Conservation (phyloP, 345 rosid species). For the Aegle marmelos region DNA sequence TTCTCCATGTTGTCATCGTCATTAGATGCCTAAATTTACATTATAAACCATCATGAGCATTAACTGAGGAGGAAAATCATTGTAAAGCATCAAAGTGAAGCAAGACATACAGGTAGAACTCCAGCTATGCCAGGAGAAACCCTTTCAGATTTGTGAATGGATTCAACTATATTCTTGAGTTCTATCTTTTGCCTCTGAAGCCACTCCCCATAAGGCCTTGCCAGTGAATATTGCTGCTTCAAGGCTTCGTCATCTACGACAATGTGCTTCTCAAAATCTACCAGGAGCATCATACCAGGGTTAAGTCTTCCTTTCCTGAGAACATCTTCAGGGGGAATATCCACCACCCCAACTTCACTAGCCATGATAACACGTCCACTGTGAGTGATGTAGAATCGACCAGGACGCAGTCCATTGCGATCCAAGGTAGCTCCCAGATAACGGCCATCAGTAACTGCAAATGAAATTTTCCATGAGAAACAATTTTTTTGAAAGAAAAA, state of each 20-base stretch:
- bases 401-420: slow-evolving; percentile 98
- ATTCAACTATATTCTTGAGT: slow-evolving; percentile 66
- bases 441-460: slow-evolving; percentile 95
- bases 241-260: slow-evolving; percentile 96
- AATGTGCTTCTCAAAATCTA: slow-evolving; percentile 88
- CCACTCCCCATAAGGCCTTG: slow-evolving; percentile 96
- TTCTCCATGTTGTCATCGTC: slow-evolving; percentile 79
- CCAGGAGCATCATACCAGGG: slow-evolving; percentile 99
- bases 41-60: slow-evolving; percentile 6
- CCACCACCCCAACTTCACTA: slow-evolving; percentile 99
- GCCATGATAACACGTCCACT: slow-evolving; percentile 97
- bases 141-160: slow-evolving; percentile 64
- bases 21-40: slow-evolving; percentile 51
- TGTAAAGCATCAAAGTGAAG: not conserved
- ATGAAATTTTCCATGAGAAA: slow-evolving; percentile 15
- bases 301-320: slow-evolving; percentile 94
- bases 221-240: slow-evolving; percentile 86
- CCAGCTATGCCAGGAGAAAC: slow-evolving; percentile 68
- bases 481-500: not conserved
- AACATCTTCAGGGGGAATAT: slow-evolving; percentile 90
- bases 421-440: slow-evolving; percentile 99
- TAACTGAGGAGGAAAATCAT: not conserved
- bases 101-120: slow-evolving; percentile 47
- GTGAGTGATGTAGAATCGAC: slow-evolving; percentile 84
- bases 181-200: slow-evolving; percentile 82